A percentile compares a stretch with the other conserved stretches of the same genome.
phyloP scores from a whole-genome alignment of 2,329 filamentous ascomycete genomes.

The Fusarium penzigii region DNA sequence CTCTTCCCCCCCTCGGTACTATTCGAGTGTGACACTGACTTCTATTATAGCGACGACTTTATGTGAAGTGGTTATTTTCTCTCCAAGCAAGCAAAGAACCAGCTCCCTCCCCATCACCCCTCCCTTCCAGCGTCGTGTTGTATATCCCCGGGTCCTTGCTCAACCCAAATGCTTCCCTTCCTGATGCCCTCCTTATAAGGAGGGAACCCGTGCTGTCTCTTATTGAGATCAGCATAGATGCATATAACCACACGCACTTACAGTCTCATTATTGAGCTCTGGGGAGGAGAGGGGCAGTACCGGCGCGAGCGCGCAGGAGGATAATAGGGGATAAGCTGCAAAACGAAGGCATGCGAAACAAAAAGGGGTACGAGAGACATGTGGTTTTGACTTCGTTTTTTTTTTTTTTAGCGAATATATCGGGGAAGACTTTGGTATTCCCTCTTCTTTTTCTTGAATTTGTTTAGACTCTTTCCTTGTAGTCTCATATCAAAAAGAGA shows the following conservation, averaged over 20 bases:
- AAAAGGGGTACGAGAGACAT: background rate
- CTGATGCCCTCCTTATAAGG: background rate
- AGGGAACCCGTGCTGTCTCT: background rate
- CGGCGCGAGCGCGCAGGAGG: background rate
- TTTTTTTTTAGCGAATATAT: background rate
- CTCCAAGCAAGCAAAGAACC: slow-evolving; percentile 3
- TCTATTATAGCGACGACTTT: slow-evolving; percentile 61
- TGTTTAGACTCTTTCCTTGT: background rate
- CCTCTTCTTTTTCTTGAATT: background rate
- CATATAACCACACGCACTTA: too few relatives aligned
- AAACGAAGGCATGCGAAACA: background rate
- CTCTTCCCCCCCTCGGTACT: background rate
- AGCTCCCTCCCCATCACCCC: slow-evolving; percentile 6
- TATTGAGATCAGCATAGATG: background rate
- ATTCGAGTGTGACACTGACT: slow-evolving; percentile 18
- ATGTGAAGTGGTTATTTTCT: slow-evolving; percentile 56
- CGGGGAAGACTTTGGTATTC: background rate
- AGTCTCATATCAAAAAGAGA: background rate
- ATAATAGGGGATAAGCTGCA: background rate
- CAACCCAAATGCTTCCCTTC: too few relatives aligned
- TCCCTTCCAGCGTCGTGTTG: slow-evolving; percentile 10
- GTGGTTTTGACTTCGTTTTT: background rate
- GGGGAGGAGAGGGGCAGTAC: background rate
- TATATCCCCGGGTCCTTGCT: slow-evolving; percentile 1
- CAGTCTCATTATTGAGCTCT: too few relatives aligned